phyloP scores from a whole-genome alignment of 371 early-diverging fungal species.

The Saksenaea vasiformis region DNA sequence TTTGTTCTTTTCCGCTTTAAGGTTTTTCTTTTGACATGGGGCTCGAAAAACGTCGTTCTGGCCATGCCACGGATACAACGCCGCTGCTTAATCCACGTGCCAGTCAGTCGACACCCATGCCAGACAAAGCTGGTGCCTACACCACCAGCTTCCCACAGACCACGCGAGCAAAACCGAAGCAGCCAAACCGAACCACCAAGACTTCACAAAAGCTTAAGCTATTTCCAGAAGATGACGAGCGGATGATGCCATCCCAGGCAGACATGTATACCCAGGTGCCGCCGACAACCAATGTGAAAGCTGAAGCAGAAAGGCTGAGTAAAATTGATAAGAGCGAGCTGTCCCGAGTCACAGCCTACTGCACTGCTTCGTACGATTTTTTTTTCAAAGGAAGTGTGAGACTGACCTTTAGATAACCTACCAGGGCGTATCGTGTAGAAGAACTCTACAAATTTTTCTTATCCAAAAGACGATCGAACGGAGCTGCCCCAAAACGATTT shows the following conservation, averaged over 20 bases:
- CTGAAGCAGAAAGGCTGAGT: conserved; percentile 37
- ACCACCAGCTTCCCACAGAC: neutral
- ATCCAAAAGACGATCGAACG: conserved; percentile 30
- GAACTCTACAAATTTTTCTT: conserved; percentile 55
- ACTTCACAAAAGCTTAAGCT: conserved; percentile 85
- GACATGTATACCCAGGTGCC: conserved; percentile 41
- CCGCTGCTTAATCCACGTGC: neutral
- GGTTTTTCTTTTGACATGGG: neutral
- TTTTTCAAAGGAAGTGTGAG: neutral
- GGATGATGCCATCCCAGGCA: conserved; percentile 13
- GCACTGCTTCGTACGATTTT: conserved; percentile 63
- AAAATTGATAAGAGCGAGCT: conserved; percentile 35
- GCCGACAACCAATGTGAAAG: conserved; percentile 36
- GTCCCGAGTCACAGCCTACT: conserved; percentile 84
- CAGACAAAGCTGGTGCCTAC: neutral
- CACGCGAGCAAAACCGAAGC: conserved; percentile 22
- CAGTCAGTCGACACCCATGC: neutral
- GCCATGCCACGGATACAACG: neutral
- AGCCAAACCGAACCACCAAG: conserved; percentile 83
- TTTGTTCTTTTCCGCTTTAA: neutral
- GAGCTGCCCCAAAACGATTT: conserved; percentile 39
- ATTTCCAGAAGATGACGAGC: conserved; percentile 80
- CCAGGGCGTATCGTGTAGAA: conserved; percentile 55
- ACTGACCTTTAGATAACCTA: neutral
- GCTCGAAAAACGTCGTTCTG: neutral